These are phyloP conservation scores for Neurospora sp. DNA, from an alignment of 2,329 filamentous ascomycete species.

Conservation along the genomic window DNA sequence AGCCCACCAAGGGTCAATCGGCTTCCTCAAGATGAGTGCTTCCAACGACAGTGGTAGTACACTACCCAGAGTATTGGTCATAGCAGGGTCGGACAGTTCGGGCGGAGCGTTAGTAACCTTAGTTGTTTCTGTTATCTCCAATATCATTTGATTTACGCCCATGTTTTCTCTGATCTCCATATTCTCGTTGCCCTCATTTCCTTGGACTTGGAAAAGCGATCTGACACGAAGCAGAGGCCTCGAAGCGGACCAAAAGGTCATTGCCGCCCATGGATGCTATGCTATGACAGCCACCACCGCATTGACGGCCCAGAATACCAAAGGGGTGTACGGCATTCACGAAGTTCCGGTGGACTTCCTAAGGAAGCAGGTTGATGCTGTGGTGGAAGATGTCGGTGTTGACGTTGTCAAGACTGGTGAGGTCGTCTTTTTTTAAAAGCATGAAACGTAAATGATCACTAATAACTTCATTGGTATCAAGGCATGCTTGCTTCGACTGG, in stretches of 20 bases:
- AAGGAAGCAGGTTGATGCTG: conserved; percentile 74
- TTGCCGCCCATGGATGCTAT: conserved; percentile 86
- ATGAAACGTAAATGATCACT: not conserved
- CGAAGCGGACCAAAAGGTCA: conserved; percentile 91
- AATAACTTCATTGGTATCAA: conserved; percentile 23
- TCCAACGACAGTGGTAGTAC: not conserved
- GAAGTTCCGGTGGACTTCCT: conserved; percentile 70
- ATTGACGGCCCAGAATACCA: conserved; percentile 91
- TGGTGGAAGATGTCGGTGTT: conserved; percentile 71
- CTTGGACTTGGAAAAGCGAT: not conserved
- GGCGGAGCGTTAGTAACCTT: conserved; percentile 61
- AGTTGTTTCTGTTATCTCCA: not conserved
- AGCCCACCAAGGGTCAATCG: not conserved
- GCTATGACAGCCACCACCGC: conserved; percentile 94
- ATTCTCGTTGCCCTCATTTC: conserved; percentile 3
- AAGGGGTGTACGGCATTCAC: conserved; percentile 73
- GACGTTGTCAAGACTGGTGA: conserved; percentile 89
- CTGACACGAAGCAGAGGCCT: conserved; percentile 53
- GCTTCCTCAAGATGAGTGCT: not conserved
- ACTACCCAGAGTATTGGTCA: conserved; percentile 53
- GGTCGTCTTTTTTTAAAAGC: conserved; percentile 9
- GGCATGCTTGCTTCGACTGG: conserved; percentile 73
- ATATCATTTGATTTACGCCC: not conserved
- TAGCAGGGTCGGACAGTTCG: conserved; percentile 84
- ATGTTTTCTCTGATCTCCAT: not conserved